Evolutionary conservation across 495 filamentous ascomycete genomes (phyloP), one percentile per base, ranked within the genome.

Genomic region (Lineolata rhizophorae): DNA sequence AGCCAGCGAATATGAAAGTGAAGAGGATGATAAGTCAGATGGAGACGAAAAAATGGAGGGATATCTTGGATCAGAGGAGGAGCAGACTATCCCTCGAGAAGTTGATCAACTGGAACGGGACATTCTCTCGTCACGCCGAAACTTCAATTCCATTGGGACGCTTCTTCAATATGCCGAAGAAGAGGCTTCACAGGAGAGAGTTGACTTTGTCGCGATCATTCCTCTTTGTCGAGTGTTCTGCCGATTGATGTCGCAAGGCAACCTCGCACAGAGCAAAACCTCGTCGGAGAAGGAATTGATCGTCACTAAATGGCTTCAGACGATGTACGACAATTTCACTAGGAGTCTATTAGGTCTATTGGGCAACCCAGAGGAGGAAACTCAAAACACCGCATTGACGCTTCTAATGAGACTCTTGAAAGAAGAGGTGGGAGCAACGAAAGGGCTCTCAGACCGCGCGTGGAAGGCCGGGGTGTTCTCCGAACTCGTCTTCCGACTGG

Each of bases 151-250:
- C 42, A 90, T 94, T 44, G 70, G 71, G 5, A 70, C 58, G 0
- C 52, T 95, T 25, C 57, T 90, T 21, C 59, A 61, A 5, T 56
- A 70, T 40, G 56, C 72, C 6, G 56, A 65, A 49, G 49, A 55
- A 15, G 51, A 64, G 12, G 50, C 58, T 4, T 40, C 53, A 0
- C 21, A 47, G 6, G 44, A 49, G 12, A 12, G 22, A 26, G n/a
- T n/a, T n/a, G n/a, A n/a, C n/a, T n/a, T n/a, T n/a, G n/a, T n/a
- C n/a, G n/a, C n/a, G n/a, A n/a, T n/a, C n/a, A n/a, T n/a, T n/a
- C n/a, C n/a, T n/a, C 58, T 95, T 18, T 95, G 83, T 48, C 70
- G 84, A 37, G 73, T 84, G n/a, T 93, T 97, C 46, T 69, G 73
- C 44, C 67, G 74, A 37, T 61, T 97, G 31, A 67, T 92, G 44